Evolutionary conservation across 1,284 basidiomycete species (phyloP).

Genomic region (Melanopsichium pennsylvanicum): DNA sequence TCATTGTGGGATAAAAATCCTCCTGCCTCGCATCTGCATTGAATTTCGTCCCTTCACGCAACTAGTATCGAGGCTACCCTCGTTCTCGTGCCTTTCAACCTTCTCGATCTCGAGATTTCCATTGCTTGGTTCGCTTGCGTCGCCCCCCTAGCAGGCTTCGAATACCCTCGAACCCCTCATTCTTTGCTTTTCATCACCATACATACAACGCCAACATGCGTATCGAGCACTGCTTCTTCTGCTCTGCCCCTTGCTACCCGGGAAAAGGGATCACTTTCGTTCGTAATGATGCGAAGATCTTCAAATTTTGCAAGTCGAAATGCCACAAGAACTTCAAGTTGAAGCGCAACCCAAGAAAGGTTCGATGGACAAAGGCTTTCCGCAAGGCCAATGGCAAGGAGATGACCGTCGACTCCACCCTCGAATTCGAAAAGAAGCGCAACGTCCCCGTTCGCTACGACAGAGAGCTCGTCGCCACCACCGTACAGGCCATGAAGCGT

Average conservation of each 20-base stretch:
- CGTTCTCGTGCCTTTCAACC: too few relatives aligned
- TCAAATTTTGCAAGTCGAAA: constrained; percentile 64
- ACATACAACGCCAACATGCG: constrained; percentile 48
- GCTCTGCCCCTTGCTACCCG: constrained; percentile 92
- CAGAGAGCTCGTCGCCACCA: constrained; percentile 89
- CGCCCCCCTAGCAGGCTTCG: too few relatives aligned
- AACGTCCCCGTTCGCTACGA: constrained; percentile 98
- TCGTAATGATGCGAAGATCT: constrained; percentile 64
- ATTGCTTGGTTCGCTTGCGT: too few relatives aligned
- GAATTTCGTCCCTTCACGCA: too few relatives aligned
- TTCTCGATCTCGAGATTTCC: too few relatives aligned
- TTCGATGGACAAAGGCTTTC: constrained; percentile 99
- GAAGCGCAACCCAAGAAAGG: constrained; percentile 99
- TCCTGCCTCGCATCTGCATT: too few relatives aligned
- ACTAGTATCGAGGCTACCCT: too few relatives aligned
- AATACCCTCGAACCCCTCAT: background rate
- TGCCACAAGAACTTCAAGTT: constrained; percentile 74
- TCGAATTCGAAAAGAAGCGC: constrained; percentile 98
- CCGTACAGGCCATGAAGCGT: constrained; percentile 96
- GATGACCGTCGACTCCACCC: constrained; percentile 98
- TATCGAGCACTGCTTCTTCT: constrained; percentile 70
- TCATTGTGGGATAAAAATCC: too few relatives aligned
- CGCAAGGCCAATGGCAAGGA: constrained; percentile 98
- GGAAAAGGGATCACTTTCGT: constrained; percentile 73
- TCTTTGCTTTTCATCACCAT: too few relatives aligned